These are phyloP conservation scores for Sicyos edulis DNA, from an alignment of 306 rosid species.

Conservation along the genomic window DNA sequence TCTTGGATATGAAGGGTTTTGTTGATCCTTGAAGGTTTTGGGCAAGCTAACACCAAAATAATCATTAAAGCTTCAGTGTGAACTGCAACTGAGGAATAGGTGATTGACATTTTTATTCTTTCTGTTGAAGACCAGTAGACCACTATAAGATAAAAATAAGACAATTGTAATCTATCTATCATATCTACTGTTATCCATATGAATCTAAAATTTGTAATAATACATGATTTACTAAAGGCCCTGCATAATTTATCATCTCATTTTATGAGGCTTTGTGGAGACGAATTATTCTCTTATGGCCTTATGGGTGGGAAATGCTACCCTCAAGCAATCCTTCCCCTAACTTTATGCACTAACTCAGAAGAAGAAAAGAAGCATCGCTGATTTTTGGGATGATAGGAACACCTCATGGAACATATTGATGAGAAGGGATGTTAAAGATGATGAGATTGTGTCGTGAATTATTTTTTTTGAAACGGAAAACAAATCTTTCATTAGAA, in stretches of 20 bases:
- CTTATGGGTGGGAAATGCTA: no score
- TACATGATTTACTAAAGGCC: neutral
- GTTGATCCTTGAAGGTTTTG: neutral
- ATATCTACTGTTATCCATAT: neutral
- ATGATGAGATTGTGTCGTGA: no score
- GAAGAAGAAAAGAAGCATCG: no score
- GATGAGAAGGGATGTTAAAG: no score
- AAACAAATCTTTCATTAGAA: no score
- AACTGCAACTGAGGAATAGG: slow-evolving; percentile 9
- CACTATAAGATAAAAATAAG: neutral
- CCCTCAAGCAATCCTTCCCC: no score
- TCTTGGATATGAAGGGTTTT: neutral
- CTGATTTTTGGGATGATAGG: no score
- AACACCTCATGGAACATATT: no score
- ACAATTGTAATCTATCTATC: neutral
- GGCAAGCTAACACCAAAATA: neutral
- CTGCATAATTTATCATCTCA: slow-evolving; percentile 8
- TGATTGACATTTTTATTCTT: neutral
- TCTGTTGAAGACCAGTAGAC: neutral
- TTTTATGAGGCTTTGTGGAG: no score
- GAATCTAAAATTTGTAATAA: neutral
- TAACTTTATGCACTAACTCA: no score
- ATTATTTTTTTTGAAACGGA: no score
- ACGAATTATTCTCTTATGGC: no score
- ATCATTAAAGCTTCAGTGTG: slow-evolving; percentile 1